Evolutionary conservation across 1,284 basidiomycete genomes (phyloP).

Genomic region (Malassezia caprae): DNA sequence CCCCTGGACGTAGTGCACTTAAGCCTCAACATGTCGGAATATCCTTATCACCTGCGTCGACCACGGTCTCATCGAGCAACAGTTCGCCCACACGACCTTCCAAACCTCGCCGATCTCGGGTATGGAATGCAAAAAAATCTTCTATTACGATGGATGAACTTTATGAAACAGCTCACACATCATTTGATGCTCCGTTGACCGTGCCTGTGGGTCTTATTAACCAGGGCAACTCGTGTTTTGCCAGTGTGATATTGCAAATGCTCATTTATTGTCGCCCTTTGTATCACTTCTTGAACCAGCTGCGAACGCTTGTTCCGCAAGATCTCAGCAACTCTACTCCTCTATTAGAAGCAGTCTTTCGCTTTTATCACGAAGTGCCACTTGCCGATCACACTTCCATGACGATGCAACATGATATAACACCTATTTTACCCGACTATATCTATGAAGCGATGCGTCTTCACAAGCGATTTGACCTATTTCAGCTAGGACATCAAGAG

Average conservation of each 20-base stretch:
- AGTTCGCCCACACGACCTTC: background rate
- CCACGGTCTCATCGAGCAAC: background rate
- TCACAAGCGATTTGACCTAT: constrained; percentile 84
- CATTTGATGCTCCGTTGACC: constrained; percentile 50
- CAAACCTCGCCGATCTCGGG: background rate
- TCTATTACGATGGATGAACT: constrained; percentile 3
- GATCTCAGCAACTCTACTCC: constrained; percentile 57
- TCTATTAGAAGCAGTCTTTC: constrained; percentile 63
- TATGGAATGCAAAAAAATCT: background rate
- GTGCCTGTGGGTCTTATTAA: constrained; percentile 79
- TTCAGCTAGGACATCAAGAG: constrained; percentile 90
- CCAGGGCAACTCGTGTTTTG: constrained; percentile 94
- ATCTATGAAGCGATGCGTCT: constrained; percentile 94
- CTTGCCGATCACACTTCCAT: constrained; percentile 18
- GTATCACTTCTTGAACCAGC: constrained; percentile 64
- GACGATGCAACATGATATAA: background rate
- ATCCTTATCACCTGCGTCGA: background rate
- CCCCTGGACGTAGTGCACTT: background rate
- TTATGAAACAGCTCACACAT: constrained; percentile 20
- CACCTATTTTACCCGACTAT: constrained; percentile 71
- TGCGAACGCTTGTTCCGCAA: constrained; percentile 55
- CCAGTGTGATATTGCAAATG: constrained; percentile 81
- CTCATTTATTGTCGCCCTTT: constrained; percentile 82
- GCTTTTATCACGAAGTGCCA: constrained; percentile 28
- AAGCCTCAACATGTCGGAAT: background rate